Evolutionary conservation across 192 early-diverging fungal species (phyloP).

Genomic region (Jimgerdemannia flammicorona): DNA sequence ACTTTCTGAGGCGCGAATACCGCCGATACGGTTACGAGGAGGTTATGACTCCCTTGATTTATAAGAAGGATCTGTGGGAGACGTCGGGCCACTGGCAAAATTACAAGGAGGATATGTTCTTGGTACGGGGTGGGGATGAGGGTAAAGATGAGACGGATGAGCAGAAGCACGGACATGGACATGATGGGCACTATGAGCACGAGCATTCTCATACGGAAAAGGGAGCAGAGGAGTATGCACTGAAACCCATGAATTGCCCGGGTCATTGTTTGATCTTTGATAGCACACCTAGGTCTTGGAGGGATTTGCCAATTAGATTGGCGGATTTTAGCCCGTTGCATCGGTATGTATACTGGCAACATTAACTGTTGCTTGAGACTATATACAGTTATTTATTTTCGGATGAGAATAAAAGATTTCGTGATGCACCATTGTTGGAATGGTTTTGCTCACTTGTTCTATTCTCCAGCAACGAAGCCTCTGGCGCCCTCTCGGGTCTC

Average conservation of each 20-base stretch:
- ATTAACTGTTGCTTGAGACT: not conserved
- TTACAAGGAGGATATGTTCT: conserved; percentile 94
- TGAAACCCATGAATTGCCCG: conserved; percentile 99
- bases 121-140: conserved; percentile 39
- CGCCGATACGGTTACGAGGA: conserved; percentile 76
- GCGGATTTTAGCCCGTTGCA: conserved; percentile 95
- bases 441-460: not conserved
- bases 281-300: conserved; percentile 73
- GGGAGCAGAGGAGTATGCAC: conserved; percentile 65
- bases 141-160: not conserved
- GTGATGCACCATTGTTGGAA: not conserved
- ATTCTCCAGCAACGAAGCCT: conserved; percentile 75
- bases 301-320: conserved; percentile 83
- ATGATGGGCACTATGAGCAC: conserved; percentile 28
- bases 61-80: conserved; percentile 92
- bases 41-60: conserved; percentile 90
- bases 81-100: conserved; percentile 95
- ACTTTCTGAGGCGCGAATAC: conserved; percentile 75
- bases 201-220: conserved; percentile 10
- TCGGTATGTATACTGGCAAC: conserved; percentile 44
- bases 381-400: no score
- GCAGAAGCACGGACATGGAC: not conserved
- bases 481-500: conserved; percentile 85
- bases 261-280: conserved; percentile 93
- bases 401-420: no score